A percentile compares a stretch with the other conserved stretches of the same genome.
phyloP scores from a whole-genome alignment of 257 asterid genomes.

The Rehmannia glutinosa region DNA sequence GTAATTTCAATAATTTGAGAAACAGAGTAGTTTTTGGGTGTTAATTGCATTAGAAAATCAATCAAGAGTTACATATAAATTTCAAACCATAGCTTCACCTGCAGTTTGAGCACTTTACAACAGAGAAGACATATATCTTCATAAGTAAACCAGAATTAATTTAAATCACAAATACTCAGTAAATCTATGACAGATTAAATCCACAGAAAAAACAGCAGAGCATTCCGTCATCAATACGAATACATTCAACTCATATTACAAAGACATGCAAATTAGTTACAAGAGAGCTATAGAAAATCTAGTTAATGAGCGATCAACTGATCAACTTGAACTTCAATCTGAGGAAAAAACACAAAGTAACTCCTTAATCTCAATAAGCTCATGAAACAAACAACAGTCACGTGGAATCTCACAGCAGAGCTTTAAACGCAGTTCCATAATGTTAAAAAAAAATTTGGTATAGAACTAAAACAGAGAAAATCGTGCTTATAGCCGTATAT shows the following conservation, averaged over 20 bases:
- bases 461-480: background rate
- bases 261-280: background rate
- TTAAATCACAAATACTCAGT: background rate
- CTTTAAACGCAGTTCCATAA: background rate
- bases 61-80: background rate
- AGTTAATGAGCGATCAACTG: no score
- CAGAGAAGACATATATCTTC: background rate
- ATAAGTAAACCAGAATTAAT: background rate
- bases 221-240: background rate
- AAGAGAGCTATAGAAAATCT: no score
- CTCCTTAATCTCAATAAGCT: slow-evolving; percentile 14
- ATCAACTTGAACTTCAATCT: slow-evolving; percentile 2
- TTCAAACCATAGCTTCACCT: slow-evolving; percentile 2
- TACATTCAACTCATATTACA: background rate
- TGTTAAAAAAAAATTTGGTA: background rate
- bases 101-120: background rate
- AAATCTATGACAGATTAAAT: background rate
- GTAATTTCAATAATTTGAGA: background rate
- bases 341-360: background rate
- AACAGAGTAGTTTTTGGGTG: background rate
- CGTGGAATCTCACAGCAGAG: background rate
- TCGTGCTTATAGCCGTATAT: no score
- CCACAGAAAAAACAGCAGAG: slow-evolving; percentile 1
- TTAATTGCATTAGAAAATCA: background rate
- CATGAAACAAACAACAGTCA: background rate